Percentiles rank a stretch among this genome's conserved stretches.
Evolutionary conservation across 805 yeast species (phyloP).

Genomic region (Candida ovalis): DNA sequence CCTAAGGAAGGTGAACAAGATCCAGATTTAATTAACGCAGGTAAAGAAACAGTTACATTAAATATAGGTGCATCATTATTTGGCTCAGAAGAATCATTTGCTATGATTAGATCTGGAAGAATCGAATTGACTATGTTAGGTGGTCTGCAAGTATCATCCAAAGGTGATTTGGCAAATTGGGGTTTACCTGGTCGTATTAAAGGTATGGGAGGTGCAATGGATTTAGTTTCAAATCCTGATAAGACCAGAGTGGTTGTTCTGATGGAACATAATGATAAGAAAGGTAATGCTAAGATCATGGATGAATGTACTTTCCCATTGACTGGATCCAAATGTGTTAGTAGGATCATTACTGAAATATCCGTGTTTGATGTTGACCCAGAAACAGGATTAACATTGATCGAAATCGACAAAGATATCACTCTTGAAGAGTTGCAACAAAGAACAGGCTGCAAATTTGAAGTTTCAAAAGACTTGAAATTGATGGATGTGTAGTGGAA

Average conservation of each 20-base stretch:
- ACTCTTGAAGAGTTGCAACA: constrained; percentile 15
- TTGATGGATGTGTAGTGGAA: constrained; percentile 4
- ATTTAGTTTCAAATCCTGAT: constrained; percentile 43
- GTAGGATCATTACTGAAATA: constrained; percentile 43
- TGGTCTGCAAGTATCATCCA: constrained; percentile 45
- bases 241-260: constrained; percentile 43
- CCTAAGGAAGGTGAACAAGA: constrained; percentile 40
- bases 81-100: constrained; percentile 49
- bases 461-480: constrained; percentile 29
- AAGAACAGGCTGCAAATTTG: constrained; percentile 40
- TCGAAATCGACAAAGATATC: constrained; percentile 40
- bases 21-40: constrained; percentile 47
- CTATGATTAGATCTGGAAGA: constrained; percentile 46
- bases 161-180: constrained; percentile 52
- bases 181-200: constrained; percentile 47
- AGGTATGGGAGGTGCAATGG: constrained; percentile 58
- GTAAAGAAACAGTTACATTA: constrained; percentile 48
- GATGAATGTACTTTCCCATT: constrained; percentile 42
- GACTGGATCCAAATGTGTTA: constrained; percentile 43
- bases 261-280: constrained; percentile 46
- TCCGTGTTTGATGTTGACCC: constrained; percentile 46
- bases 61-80: constrained; percentile 44
- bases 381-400: constrained; percentile 34
- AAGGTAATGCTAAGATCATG: constrained; percentile 45
- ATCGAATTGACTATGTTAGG: constrained; percentile 43